Evolutionary conservation across 1,284 basidiomycete species (phyloP).

Genomic region (Rhodotorula sp.): DNA sequence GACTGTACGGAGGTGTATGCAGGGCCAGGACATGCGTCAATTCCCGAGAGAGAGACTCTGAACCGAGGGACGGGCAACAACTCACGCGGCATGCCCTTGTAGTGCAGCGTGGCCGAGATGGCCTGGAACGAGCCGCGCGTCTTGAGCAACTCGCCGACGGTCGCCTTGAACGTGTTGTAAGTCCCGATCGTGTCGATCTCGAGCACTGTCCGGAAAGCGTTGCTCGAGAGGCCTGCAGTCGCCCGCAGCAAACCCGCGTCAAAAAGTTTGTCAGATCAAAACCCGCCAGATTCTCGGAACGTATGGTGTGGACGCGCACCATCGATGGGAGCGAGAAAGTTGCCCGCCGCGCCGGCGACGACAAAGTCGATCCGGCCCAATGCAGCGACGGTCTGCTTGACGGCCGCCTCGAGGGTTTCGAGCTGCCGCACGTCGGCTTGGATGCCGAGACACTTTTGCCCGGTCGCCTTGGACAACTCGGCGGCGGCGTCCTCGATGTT

Average conservation of each 20-base stretch:
- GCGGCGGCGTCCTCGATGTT: constrained; percentile 70
- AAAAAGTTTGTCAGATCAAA: too few species aligned
- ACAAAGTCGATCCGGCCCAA: constrained; percentile 94
- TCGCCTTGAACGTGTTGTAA: constrained; percentile 92
- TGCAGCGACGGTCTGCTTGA: constrained; percentile 67
- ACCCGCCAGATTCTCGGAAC: too few species aligned
- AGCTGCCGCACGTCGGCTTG: constrained; percentile 83
- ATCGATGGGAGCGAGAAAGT: constrained; percentile 48
- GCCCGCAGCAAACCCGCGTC: background rate
- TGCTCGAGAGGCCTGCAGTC: constrained; percentile 58
- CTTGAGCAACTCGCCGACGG: constrained; percentile 67
- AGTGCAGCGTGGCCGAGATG: constrained; percentile 88
- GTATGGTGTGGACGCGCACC: constrained; percentile 25
- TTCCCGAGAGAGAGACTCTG: too few species aligned
- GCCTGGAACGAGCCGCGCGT: constrained; percentile 78
- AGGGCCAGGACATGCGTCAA: too few species aligned
- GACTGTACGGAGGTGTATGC: constrained; percentile 43
- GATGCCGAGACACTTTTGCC: constrained; percentile 67
- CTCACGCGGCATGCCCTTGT: constrained; percentile 69
- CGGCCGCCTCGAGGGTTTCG: constrained; percentile 69
- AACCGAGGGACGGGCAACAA: background rate
- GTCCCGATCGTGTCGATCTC: constrained; percentile 87
- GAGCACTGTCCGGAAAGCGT: constrained; percentile 87
- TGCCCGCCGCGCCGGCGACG: constrained; percentile 58
- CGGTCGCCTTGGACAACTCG: constrained; percentile 70